Evolutionary conservation across 177 flowering plant genomes (phyloP), one percentile per base, ranked within the genome.

Genomic region (Vitis hybrid): DNA sequence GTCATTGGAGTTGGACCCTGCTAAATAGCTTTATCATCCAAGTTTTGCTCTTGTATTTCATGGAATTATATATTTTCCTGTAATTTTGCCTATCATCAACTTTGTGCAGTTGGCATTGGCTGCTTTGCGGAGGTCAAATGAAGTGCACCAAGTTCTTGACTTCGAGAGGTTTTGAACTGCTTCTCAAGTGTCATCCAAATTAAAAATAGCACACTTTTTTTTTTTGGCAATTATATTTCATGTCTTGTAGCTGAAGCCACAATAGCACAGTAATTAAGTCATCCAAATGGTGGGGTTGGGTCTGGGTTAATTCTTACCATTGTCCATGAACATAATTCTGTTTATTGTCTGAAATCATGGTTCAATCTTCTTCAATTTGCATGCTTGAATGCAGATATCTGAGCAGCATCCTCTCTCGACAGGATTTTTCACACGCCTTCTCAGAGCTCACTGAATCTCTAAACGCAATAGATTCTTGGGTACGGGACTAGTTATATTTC

Each of bases 61-160:
- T 39, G 9, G 45, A 39, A 39, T 39, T 39, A 39, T 39, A 0
- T 39, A 39, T 39, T 39, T 39, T 39, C 0, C 45, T 26, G 9
- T 50, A 49, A 57, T 52, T 51, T 19, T 31, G 16, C 55, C 10
- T 3, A 26, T 48, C 26, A 19, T 62, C 57, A 7, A 51, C 66
- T 51, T 70, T 51, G 15, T 80, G 76, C 90, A 96, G 99, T 78
- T 96, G 81, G 95, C 98, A 66, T 80, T 94, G 88, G 97, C 93
- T 80, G 97, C 94, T 60, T 75, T 96, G 77, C 90, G 88, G 26
- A 80, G 83, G 69, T 74, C 98, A 48, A 92, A 90, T 81, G 82
- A 78, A 72, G 78, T 75, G 62, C 87, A 83, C 67, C 22, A 70
- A 74, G 84, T 86, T 76, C 65, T 94, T 62, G 93, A 93, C 71